phyloP scores from a whole-genome alignment of 768 basidiomycete genomes.

The Suillus alpinus region DNA sequence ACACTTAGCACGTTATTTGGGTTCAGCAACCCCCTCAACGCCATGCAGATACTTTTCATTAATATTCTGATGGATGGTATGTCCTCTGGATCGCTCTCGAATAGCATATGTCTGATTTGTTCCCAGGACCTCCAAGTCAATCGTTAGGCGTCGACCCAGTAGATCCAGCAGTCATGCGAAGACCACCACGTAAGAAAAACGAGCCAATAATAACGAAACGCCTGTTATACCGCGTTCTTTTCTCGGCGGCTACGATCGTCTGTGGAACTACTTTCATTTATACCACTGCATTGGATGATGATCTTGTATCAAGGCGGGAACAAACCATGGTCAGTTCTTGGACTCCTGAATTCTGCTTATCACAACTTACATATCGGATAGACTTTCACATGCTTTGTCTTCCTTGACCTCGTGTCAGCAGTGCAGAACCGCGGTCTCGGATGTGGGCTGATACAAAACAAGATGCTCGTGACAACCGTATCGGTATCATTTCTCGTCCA shows the following conservation, averaged over 20 bases:
- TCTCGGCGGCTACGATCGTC: constrained; percentile 91
- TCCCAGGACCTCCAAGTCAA: constrained; percentile 85
- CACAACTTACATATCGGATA: constrained; percentile 31
- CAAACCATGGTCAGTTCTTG: constrained; percentile 85
- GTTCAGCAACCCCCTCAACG: constrained; percentile 88
- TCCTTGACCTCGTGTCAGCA: constrained; percentile 94
- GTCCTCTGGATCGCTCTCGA: constrained; percentile 15
- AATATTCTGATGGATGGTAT: constrained; percentile 98
- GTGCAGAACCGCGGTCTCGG: constrained; percentile 91
- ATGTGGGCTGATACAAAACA: constrained; percentile 80
- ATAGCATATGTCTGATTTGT: neutral
- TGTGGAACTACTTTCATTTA: constrained; percentile 87
- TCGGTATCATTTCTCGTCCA: constrained; percentile 83
- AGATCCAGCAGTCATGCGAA: constrained; percentile 88
- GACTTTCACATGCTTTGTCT: constrained; percentile 97
- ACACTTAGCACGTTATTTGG: constrained; percentile 90
- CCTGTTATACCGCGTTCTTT: constrained; percentile 79
- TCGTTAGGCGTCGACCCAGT: constrained; percentile 97
- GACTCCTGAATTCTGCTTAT: neutral
- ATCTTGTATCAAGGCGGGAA: constrained; percentile 78
- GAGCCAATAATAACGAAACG: constrained; percentile 80
- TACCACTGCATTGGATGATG: constrained; percentile 77
- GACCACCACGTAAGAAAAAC: constrained; percentile 90
- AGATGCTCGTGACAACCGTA: constrained; percentile 87
- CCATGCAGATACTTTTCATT: constrained; percentile 99